A percentile compares a stretch with the other conserved stretches of the same genome.
Evolutionary conservation across 148 eudicot species (phyloP).

Genomic region (Pharnaceum exiguum): DNA sequence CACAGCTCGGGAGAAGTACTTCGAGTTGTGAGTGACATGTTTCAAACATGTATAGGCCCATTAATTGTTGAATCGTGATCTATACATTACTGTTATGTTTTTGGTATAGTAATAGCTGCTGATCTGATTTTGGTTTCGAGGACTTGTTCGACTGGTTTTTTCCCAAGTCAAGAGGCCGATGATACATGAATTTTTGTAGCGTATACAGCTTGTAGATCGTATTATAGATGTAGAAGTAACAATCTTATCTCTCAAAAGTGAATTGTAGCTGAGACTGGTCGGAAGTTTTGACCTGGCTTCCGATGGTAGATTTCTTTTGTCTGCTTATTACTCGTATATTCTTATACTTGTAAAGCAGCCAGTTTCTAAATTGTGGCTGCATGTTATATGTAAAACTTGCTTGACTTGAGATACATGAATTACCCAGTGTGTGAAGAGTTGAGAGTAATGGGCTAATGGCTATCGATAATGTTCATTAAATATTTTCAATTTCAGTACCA

Average conservation of each 20-base stretch:
- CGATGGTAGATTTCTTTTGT: background rate
- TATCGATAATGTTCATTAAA: too few relatives aligned
- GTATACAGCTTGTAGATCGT: conserved; percentile 21
- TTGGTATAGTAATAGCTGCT: background rate
- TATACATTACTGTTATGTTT: background rate
- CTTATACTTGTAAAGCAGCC: background rate
- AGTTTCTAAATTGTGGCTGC: too few relatives aligned
- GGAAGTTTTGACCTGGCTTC: background rate
- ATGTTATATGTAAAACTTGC: too few relatives aligned
- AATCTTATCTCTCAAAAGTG: conserved; percentile 1
- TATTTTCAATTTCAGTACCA: too few relatives aligned
- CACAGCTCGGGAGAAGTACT: conserved; percentile 31
- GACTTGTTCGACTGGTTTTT: conserved; percentile 6
- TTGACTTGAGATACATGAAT: too few relatives aligned
- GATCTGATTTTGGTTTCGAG: background rate
- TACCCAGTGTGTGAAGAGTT: too few relatives aligned
- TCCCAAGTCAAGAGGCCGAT: background rate
- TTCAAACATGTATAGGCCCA: conserved; percentile 34
- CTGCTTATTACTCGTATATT: background rate
- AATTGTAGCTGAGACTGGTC: background rate
- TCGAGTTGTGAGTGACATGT: conserved; percentile 23
- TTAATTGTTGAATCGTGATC: conserved; percentile 21
- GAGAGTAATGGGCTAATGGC: too few relatives aligned
- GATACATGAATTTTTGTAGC: conserved; percentile 33
- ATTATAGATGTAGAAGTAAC: conserved; percentile 17